Base-by-base conservation (phyloP, 192 early-diverging fungal genomes). In the Jimgerdemannia lactiflua region DNA sequence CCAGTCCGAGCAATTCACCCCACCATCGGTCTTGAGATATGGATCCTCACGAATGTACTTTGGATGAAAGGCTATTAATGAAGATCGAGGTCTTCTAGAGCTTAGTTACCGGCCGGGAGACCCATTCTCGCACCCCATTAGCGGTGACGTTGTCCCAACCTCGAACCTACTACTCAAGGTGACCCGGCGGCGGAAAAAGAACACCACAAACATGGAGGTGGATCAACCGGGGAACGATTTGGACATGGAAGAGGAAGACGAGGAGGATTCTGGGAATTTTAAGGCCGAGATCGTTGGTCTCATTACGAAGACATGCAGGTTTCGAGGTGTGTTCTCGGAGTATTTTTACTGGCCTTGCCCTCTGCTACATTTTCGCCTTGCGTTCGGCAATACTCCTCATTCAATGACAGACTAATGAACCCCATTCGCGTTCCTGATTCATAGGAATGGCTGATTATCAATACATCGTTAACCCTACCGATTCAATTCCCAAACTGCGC, bases 371-470 rank as follows among this genome's bases (percentile, higher is more conserved):
- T 29, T 29, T 29, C 29, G 29, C 29, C 29, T 29, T 29, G 29
- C 29, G 29, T 29, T 29, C 29, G 29, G 29, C 29, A 29, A 29
- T 29, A 29, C 1, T 29, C 29, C 29, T 29, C 29, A 59, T 59
- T 59, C 49, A 59, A 59, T 59, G 49, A 6, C 49, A 1, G 6
- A 59, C 14, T 59, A 29, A 29, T 29, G 29, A 29, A 29, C 29
- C 29, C 29, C 29, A 29, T 29, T 29, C 29, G 29, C 29, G 29
- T 29, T 59, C 8, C 49, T 59, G 14, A 59, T 14, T 6, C 11
- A 42, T 54, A 91, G 91, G 78, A 17, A 75, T 92, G 69, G 87
- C 89, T 0, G 91, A 92, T 75, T 92, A 78, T 75, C 91, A 92
- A 73, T 84, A 79, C 63, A 4, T 86, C 11, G 77, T 85, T n/a